Evolutionary conservation across 139 green algal species (phyloP), one percentile per base, ranked within the genome.

Genomic region (Chlorella sp.): DNA sequence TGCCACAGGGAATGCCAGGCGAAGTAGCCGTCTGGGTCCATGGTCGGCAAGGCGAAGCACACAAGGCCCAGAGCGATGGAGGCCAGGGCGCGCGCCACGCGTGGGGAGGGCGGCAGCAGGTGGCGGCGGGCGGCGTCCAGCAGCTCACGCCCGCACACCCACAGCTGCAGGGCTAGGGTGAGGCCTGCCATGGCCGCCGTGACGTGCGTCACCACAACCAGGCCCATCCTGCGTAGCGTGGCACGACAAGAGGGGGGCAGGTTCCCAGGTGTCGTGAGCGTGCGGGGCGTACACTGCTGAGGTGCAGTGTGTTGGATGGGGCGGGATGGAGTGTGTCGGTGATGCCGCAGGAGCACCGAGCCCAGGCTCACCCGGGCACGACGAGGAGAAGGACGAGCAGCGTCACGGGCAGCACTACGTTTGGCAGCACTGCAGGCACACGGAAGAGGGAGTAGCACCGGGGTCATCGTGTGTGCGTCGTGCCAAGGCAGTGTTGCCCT

Each of bases 1-100:
- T 69, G 63, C 63, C 63, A 69, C 33, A 69, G 32, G 10, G 20
- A 32, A 32, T 69, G 63, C 63, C 63, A 69, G 23, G 24, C 20
- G 31, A 31, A 69, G 63, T 69, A 69, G 31, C 2, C 20, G 20
- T 69, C 20, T 29, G 63, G 63, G 31, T 50, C 31, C 20, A 27
- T 49, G 6, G 31, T 31, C 2, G 63, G 63, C 63, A 69, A 51
- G 31, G 31, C 20, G 29, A 69, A 69, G 31, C 27, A 51, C 31
- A 69, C 49, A 2, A 69, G 31, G 31, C 63, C 63, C 2, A 50
- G 20, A 14, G 63, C 63, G 5, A 69, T 69, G 63, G 63, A 69
- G 23, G 32, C 33, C 17, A 50, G 2, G 2, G 63, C 63, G 20
- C 63, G 63, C 32, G n/a, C 3, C 31, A 69, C 20, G 20, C 63